Conservation (phyloP, 306 rosid species). For the Quercus robur region DNA sequence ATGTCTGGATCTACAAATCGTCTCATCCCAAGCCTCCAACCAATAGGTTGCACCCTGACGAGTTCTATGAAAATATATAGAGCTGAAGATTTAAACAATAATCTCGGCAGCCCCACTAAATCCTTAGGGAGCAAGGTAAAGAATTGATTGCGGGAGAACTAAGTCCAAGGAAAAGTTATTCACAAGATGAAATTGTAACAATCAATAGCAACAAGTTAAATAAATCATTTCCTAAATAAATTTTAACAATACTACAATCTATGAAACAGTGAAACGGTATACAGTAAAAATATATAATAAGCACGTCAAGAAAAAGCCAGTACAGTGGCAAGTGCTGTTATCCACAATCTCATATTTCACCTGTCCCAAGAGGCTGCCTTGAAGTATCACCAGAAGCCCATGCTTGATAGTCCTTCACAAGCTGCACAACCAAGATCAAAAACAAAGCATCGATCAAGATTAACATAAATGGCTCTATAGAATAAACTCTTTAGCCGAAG, state of each 20-base stretch:
- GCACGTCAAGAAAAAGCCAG: slow-evolving; percentile 5
- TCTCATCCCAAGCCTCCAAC: no score
- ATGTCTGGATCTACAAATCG: no score
- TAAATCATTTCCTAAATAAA: background rate
- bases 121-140: background rate
- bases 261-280: background rate
- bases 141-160: background rate
- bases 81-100: background rate
- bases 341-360: slow-evolving; percentile 45
- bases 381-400: slow-evolving; percentile 86
- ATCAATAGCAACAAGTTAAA: background rate
- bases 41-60: no score
- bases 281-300: no score
- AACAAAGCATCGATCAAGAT: background rate
- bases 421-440: slow-evolving; percentile 44
- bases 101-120: background rate
- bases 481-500: background rate
- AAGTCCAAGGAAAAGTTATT: background rate
- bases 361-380: slow-evolving; percentile 83
- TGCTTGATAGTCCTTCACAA: slow-evolving; percentile 85
- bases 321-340: slow-evolving; percentile 3
- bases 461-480: background rate
- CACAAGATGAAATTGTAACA: background rate
- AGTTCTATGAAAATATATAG: background rate
- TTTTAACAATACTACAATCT: background rate